Conservation (phyloP, 345 rosid genomes). For the Sisymbrium irio region DNA sequence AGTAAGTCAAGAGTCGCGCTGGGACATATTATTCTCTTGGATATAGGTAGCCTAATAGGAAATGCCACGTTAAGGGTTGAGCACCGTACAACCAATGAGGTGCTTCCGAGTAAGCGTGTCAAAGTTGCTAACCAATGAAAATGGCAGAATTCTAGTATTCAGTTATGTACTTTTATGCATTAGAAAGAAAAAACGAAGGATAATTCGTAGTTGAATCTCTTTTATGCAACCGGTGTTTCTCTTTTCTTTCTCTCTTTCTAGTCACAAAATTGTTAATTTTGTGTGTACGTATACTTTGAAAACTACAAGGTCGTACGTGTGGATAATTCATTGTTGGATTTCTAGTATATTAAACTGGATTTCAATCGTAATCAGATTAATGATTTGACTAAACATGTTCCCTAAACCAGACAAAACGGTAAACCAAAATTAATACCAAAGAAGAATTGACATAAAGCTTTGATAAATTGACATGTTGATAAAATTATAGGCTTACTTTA, state of each 20-base stretch:
- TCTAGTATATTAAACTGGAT: not conserved
- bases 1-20: too few species aligned
- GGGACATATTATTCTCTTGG: too few species aligned
- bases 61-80: not conserved
- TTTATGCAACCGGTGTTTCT: not conserved
- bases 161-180: not conserved
- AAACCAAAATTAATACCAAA: not conserved
- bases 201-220: too few species aligned
- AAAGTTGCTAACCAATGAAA: not conserved
- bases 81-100: not conserved
- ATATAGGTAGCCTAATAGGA: not conserved
- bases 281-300: not conserved
- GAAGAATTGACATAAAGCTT: conserved; percentile 4
- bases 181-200: too few species aligned
- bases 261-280: not conserved
- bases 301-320: not conserved
- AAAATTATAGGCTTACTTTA: not conserved
- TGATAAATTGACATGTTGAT: not conserved
- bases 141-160: not conserved
- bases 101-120: not conserved
- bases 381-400: not conserved
- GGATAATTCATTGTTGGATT: not conserved
- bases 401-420: not conserved
- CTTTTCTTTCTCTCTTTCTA: not conserved
- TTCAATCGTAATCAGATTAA: not conserved